Percentiles rank a stretch among this genome's conserved stretches.
These are phyloP conservation scores for Suillus variegatus DNA, from an alignment of 768 basidiomycete genomes.

Conservation along the genomic window DNA sequence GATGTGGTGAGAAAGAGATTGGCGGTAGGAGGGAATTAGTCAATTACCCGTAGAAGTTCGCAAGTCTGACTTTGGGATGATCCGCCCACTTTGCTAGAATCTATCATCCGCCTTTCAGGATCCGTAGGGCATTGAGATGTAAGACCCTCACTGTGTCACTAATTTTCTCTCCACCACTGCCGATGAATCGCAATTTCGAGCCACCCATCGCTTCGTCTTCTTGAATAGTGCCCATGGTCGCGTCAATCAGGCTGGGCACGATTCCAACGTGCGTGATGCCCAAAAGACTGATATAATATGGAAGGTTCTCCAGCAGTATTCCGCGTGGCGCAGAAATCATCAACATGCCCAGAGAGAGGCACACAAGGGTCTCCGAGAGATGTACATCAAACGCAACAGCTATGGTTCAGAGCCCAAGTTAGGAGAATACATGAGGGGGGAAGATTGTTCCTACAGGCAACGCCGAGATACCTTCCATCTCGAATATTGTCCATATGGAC, in stretches of 20 bases:
- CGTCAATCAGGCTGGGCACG: conserved; percentile 55
- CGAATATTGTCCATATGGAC: conserved; percentile 27
- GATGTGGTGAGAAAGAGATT: not conserved
- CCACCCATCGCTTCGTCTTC: conserved; percentile 30
- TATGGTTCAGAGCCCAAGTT: conserved; percentile 17
- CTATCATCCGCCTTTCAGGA: conserved; percentile 13
- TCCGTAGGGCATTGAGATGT: not conserved
- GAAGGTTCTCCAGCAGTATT: conserved; percentile 42
- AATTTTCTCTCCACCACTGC: conserved; percentile 55
- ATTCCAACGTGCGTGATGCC: conserved; percentile 51
- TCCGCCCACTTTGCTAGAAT: conserved; percentile 50
- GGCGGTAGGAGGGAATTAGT: not conserved
- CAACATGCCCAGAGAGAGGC: conserved; percentile 45
- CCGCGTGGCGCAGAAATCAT: conserved; percentile 43
- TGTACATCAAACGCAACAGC: conserved; percentile 58
- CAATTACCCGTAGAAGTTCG: conserved; percentile 49
- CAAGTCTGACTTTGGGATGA: conserved; percentile 44
- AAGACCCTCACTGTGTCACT: conserved; percentile 43
- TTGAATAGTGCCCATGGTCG: conserved; percentile 38
- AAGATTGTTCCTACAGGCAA: conserved; percentile 41
- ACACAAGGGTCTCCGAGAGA: conserved; percentile 43
- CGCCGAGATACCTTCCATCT: conserved; percentile 37
- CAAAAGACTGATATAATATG: conserved; percentile 41
- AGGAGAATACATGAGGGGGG: conserved; percentile 7
- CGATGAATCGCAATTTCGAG: conserved; percentile 43